Evolutionary conservation across 75 land plant genomes (phyloP), one percentile per base, ranked within the genome.

Genomic region (Selaginella tamariscina): DNA sequence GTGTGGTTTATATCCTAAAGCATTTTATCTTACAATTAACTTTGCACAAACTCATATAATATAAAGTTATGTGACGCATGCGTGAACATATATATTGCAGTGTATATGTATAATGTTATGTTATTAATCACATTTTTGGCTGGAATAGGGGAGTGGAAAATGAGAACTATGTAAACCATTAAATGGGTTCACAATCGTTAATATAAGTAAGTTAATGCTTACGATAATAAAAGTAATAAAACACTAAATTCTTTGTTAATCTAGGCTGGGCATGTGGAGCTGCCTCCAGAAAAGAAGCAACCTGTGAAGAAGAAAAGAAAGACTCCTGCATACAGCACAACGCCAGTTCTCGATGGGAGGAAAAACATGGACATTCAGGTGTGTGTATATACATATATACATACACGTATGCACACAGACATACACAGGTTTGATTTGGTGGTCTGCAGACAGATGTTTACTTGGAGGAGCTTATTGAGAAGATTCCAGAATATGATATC

Each of bases 361-460:
- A 71, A 71, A 33, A 32, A 71, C 32, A 20, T 65, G 13, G 73
- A 64, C 28, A 64, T 64, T 23, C 67, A 64, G 67, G 73, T 64
- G 33, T 29, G 49, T 39, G 49, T 39, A 5, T 39, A 39, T 5
- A 39, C 49, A 39, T 39, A 39, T 5, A 39, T 15, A 39, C 49
- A 39, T 5, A 15, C 5, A 39, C 49, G 5, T 39, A 39, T 5
- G 49, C 5, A 39, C 49, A 5, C 11, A 39, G 49, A 5, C 49
- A 39, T 5, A 5, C 49, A 39, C 49, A 15, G 15, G 15, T 15
- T 15, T 39, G 49, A n/a, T 29, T 5, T 30, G 32, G 32, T 72
- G 32, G 1, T 2, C 54, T 32, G 30, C 79, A 77, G 79, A 77
- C 75, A 68, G 79, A 77, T 68, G 27, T 68, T 29, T 77, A 73